Base-by-base conservation (phyloP, 1,139 yeast species). In the Scheffersomyces titani region DNA sequence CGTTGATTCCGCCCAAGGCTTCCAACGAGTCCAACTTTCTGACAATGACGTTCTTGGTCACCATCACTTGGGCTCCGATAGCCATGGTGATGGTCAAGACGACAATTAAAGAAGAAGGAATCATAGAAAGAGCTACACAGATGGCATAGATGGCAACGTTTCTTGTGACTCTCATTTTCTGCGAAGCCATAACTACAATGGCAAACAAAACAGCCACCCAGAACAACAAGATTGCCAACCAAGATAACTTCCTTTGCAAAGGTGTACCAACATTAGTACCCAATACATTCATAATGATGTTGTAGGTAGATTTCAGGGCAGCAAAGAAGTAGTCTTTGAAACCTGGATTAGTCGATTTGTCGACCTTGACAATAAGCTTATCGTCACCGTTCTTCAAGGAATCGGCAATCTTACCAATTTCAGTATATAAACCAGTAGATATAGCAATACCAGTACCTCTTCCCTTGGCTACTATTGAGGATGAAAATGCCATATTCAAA, bases 51-150 rank as follows among this genome's bases (percentile, higher is more conserved):
- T 78, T 69, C 60, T 76, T 74, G 49, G 72, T 66, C 47, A 73
- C 79, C 86, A 82, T 81, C 11, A 73, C 78, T 55, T 72, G 75
- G 19, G 86, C 85, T 40, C 83, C 81, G 47, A 82, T 78, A 3
- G 83, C 74, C 72, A 83, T 71, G 46, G 84, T 80, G 50, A 82
- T 76, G 48, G 87, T 82, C 56, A 83, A 75, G 20, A 84, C 86
- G 53, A 83, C 81, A 52, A 86, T 84, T 61, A 83, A 71, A 40
- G 87, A 83, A 48, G 83, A 84, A 3, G 87, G 87, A 59, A 83
- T 81, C 74, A 82, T 82, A 3, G 86, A 78, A 52, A 83, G 81
- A 0, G 83, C 81, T 54, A 82, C 79, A 57, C 74, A 82, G 63
- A 64, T 74, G 61, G 68, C 82, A 63, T 60, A 77, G 69, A 64